phyloP scores from a whole-genome alignment of 352 stramenopile species.

The Phytophthora syringae region DNA sequence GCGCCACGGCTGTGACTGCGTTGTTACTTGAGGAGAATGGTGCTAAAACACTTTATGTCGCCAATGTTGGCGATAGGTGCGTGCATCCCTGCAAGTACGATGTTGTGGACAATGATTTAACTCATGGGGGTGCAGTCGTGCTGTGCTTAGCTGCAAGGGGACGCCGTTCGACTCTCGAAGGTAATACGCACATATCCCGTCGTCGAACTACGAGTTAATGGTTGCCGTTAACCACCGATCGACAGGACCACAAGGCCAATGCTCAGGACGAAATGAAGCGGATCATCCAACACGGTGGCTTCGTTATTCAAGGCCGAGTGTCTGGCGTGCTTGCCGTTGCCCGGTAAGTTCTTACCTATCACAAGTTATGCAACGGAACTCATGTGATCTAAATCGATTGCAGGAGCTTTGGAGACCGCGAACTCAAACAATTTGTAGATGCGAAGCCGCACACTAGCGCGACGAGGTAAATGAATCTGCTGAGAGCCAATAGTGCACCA shows the following conservation, averaged over 20 bases:
- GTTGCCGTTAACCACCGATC: neutral
- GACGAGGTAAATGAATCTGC: conserved; percentile 42
- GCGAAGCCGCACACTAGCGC: conserved; percentile 51
- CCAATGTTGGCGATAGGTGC: conserved; percentile 84
- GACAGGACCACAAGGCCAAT: conserved; percentile 81
- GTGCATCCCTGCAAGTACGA: neutral
- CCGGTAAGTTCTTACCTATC: conserved; percentile 40
- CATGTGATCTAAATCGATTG: conserved; percentile 3
- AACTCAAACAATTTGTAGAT: conserved; percentile 77
- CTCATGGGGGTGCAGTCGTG: conserved; percentile 51
- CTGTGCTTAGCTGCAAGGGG: conserved; percentile 65
- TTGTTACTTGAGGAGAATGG: conserved; percentile 53
- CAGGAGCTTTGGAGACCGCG: conserved; percentile 82
- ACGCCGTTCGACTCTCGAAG: conserved; percentile 63
- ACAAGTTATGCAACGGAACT: neutral
- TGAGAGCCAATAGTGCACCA: neutral
- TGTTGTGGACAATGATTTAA: neutral
- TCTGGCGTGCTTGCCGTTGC: conserved; percentile 76
- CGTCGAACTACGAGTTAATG: neutral
- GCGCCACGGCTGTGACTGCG: conserved; percentile 68
- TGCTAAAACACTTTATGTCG: conserved; percentile 53
- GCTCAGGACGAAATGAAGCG: conserved; percentile 60
- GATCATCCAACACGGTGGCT: conserved; percentile 65
- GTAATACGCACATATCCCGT: conserved; percentile 23
- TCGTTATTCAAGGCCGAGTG: conserved; percentile 76